Evolutionary conservation across 495 filamentous ascomycete species (phyloP).

Genomic region (Podospora bellae-mahoneyi): DNA sequence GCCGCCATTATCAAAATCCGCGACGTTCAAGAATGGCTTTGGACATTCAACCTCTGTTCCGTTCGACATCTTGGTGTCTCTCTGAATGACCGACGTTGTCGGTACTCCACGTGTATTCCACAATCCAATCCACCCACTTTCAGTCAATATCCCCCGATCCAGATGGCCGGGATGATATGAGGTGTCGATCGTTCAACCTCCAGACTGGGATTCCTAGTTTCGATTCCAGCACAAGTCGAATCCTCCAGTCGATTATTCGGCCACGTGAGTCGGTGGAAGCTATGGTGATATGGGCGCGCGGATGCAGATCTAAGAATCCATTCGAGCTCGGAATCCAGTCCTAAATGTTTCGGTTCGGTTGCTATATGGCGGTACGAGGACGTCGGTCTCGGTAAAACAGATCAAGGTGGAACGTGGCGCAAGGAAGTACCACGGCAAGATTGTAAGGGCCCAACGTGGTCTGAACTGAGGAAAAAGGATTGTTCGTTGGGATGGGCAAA

Average conservation of each 20-base stretch:
- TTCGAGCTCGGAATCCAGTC: slow-evolving; percentile 12
- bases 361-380: neutral
- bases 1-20: slow-evolving; percentile 35
- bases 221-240: neutral
- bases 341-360: neutral
- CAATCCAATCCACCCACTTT: neutral
- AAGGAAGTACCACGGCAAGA: neutral
- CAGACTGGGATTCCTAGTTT: neutral
- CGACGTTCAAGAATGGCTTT: slow-evolving; percentile 37
- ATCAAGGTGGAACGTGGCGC: neutral
- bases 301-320: slow-evolving; percentile 11
- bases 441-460: slow-evolving; percentile 3
- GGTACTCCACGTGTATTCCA: neutral
- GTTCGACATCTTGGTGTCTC: slow-evolving; percentile 31
- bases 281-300: neutral
- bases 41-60: slow-evolving; percentile 28
- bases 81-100: neutral
- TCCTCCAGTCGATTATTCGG: neutral
- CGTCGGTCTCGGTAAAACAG: neutral
- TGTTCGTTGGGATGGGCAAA: slow-evolving; percentile 4
- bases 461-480: neutral
- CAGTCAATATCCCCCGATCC: neutral
- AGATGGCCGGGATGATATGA: neutral
- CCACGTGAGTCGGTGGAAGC: neutral
- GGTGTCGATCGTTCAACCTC: neutral